Base-by-base conservation (phyloP, 306 rosid species). In the Cicer cuneatum region DNA sequence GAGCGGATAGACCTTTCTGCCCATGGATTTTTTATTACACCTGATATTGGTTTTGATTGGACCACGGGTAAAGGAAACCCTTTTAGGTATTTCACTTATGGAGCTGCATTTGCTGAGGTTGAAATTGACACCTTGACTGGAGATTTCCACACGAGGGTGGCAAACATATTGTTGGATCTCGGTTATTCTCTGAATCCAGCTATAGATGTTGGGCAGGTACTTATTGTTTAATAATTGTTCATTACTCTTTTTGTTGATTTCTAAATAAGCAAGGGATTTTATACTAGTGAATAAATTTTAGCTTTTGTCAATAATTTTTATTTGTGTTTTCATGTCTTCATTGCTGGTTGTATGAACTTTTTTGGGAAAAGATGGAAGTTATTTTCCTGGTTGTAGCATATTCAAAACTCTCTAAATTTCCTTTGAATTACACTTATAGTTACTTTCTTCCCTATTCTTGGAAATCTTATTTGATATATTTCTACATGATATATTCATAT, bases 51-150 rank as follows among this genome's bases (percentile, higher is more conserved):
- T 79, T 94, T 88, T 88, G 96, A 94, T 80, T 91, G 97, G 98
- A 38, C 5, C 4, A 86, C 86, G 76, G 94, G 83, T 72, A 85
- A 88, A 85, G 98, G 98, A 83, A 81, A 38, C 46, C 92, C 97
- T 65, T 94, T 90, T 80, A 86, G 91, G 75, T 91, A 94, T 84
- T 90, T 53, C 87, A 94, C 98, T 16, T 90, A 90, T 63, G 98
- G 98, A 46, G 97, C 98, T 80, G 97, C 98, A 39, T 94, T 90
- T 84, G 83, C 93, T 8, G 98, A 91, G 93, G 96, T 94, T 73
- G 98, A 94, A 85, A 86, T 94, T 69, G 98, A 94, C 77, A 87
- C 97, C 33, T 83, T 94, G 84, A 91, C 96, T 4, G 98, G 97
- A 83, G 96, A 94, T 86, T 94, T 90, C 69, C 93, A 94, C 86